Evolutionary conservation across 139 green algal species (phyloP), one percentile per base, ranked within the genome.

Genomic region (Gonium pectorale): DNA sequence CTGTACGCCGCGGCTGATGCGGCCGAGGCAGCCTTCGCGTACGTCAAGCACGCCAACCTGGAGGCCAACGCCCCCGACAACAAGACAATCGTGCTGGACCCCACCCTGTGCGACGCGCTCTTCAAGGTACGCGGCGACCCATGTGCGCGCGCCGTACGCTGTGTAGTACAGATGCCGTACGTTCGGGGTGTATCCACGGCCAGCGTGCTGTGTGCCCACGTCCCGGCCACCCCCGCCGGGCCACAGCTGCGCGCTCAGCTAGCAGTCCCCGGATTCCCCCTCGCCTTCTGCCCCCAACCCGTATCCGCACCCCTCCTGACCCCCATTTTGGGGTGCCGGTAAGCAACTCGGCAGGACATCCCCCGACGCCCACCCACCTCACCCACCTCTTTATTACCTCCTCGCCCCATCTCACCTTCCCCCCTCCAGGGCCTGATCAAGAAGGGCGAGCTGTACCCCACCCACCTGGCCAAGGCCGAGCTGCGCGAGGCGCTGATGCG

Each of bases 91-190:
- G 38, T 91, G 86, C 85, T 94, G 66, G 90, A 94, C 68, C 77
- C 79, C 21, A 38, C 56, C n/a, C 83, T 95, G 49, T 92, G 90
- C 80, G 90, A 95, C 62, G 92, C 90, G 40, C 87, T 95, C 22
- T 90, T 89, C 82, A 90, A 93, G 71, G 75, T 82, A n/a, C 19
- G 56, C 22, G 56, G 85, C 83, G 52, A 49, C 79, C 41, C n/a
- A 40, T 29, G 38, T 33, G 37, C 67, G 9, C 37, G 3, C 29
- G 59, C 68, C 31, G 21, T 75, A 15, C 17, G 17, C 37, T 78
- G 68, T 78, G 40, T 78, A 60, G n/a, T n/a, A n/a, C n/a, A n/a
- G n/a, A n/a, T n/a, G n/a, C n/a, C n/a, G n/a, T n/a, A n/a, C n/a
- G n/a, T n/a, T n/a, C n/a, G n/a, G n/a, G n/a, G n/a, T n/a, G n/a